phyloP scores from a whole-genome alignment of 257 asterid genomes.

The Capsicum pubescens region DNA sequence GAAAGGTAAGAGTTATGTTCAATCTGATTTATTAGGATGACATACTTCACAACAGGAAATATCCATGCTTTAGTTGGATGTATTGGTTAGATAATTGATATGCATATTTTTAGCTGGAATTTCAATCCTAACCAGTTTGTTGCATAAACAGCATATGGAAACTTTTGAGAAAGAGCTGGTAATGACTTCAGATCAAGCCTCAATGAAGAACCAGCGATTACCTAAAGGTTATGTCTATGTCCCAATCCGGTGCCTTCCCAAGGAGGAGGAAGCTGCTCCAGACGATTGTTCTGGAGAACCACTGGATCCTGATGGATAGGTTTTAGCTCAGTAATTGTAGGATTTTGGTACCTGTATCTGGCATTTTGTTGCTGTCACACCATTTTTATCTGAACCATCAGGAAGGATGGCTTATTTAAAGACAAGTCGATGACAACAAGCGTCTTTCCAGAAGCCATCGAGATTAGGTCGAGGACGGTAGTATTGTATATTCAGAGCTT shows the following conservation, averaged over 20 bases:
- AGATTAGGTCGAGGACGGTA: constrained; percentile 20
- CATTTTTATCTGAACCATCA: constrained; percentile 25
- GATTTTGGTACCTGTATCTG: constrained; percentile 20
- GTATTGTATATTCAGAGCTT: constrained; percentile 35
- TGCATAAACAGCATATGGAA: constrained; percentile 61
- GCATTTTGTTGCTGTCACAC: constrained; percentile 10
- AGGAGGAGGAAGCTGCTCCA: constrained; percentile 69
- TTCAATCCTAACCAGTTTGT: constrained; percentile 10
- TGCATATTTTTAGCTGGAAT: constrained; percentile 1
- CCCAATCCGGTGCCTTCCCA: constrained; percentile 72
- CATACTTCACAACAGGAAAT: background rate
- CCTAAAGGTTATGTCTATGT: constrained; percentile 92
- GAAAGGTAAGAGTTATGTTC: constrained; percentile 56
- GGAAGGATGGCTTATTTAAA: constrained; percentile 19
- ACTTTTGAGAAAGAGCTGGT: constrained; percentile 82
- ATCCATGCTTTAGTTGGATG: constrained; percentile 6
- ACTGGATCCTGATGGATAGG: constrained; percentile 51
- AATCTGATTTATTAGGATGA: background rate
- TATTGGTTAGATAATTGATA: constrained; percentile 21
- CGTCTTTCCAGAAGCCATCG: constrained; percentile 24
- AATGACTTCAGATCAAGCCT: constrained; percentile 95
- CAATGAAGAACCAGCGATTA: constrained; percentile 81
- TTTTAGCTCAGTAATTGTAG: background rate
- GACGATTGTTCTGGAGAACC: constrained; percentile 57
- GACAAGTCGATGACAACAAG: constrained; percentile 11